Evolutionary conservation across 2,329 filamentous ascomycete species (phyloP), one percentile per base, ranked within the genome.

Genomic region (Ceratocystis huliohia): DNA sequence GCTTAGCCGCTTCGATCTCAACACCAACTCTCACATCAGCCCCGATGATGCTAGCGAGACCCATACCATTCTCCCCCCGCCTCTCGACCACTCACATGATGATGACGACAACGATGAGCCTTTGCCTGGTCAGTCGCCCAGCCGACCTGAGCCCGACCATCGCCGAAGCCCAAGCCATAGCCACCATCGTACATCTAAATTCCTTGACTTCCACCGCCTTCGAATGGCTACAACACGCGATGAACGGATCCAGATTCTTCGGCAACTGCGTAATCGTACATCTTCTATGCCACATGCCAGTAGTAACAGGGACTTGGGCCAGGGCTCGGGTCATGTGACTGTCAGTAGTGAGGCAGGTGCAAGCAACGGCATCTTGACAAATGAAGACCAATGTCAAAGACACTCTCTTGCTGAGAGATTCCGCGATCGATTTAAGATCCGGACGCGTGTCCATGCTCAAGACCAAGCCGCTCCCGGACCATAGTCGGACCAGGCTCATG

Each of bases 181-280:
- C 56, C 30, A 28, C 15, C 56, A 59, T 30, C 78, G 83, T 25
- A 71, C 79, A 3, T 81, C 81, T 0, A 79, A 83, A 2, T 72
- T 85, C 3, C 76, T 85, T 50, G 83, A 86, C 69, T 75, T 84
- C 59, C 79, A 82, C 69, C 75, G 81, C 57, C 74, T 87, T 20
- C 79, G 84, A 10, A 78, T 84, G 68, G 83, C 83, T n/a, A 76
- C 83, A 28, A 67, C 66, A 0, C 77, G 80, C 2, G 82, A 85
- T 69, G 84, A 87, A 73, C 82, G 83, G n/a, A 83, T 87, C 65
- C 82, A 81, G 65, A 81, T 79, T 5, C 76, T 87, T 4, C 78
- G 84, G 45, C 79, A 79, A 64, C 74, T 74, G 72, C 72, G 74
- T 33, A 64, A 65, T 53, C 65, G 65, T n/a, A 63, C 17, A 22